These are phyloP conservation scores for Parasarocladium wereldwijsianum DNA, from an alignment of 2,329 filamentous ascomycete genomes.

Conservation along the genomic window DNA sequence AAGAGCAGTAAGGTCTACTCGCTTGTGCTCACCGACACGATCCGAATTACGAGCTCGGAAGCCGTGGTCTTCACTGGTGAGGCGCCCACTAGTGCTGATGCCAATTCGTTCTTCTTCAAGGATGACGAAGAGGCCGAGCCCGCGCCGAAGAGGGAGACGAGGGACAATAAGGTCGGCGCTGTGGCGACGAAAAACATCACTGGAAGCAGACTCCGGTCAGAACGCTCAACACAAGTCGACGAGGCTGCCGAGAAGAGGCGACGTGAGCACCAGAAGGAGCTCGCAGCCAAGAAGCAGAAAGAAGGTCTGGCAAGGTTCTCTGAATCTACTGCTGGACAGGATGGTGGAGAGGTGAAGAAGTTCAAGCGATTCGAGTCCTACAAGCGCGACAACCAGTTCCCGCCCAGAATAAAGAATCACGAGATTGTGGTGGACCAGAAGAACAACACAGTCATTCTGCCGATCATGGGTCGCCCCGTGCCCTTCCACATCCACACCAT, in stretches of 20 bases:
- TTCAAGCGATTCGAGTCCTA: slow-evolving; percentile 99
- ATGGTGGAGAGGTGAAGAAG: slow-evolving; percentile 89
- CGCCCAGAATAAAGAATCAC: slow-evolving; percentile 66
- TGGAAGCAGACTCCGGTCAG: slow-evolving; percentile 79
- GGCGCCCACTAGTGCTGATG: slow-evolving; percentile 79
- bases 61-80: slow-evolving; percentile 86
- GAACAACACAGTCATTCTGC: slow-evolving; percentile 78
- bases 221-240: slow-evolving; percentile 74
- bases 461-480: slow-evolving; percentile 93
- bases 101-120: slow-evolving; percentile 97
- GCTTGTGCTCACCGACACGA: slow-evolving; percentile 80
- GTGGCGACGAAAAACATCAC: slow-evolving; percentile 93
- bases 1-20: slow-evolving; percentile 84
- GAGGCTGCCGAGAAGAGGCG: slow-evolving; percentile 81
- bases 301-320: slow-evolving; percentile 77
- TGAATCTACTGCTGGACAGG: slow-evolving; percentile 69
- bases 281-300: slow-evolving; percentile 73
- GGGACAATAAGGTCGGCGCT: slow-evolving; percentile 66
- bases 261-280: slow-evolving; percentile 83
- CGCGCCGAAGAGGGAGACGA: slow-evolving; percentile 82
- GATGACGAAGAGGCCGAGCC: slow-evolving; percentile 83
- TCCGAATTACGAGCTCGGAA: slow-evolving; percentile 69
- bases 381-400: slow-evolving; percentile 93
- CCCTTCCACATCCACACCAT: slow-evolving; percentile 97
- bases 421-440: slow-evolving; percentile 85